phyloP scores from a whole-genome alignment of 2,329 filamentous ascomycete species.

The Botrytis fabae region DNA sequence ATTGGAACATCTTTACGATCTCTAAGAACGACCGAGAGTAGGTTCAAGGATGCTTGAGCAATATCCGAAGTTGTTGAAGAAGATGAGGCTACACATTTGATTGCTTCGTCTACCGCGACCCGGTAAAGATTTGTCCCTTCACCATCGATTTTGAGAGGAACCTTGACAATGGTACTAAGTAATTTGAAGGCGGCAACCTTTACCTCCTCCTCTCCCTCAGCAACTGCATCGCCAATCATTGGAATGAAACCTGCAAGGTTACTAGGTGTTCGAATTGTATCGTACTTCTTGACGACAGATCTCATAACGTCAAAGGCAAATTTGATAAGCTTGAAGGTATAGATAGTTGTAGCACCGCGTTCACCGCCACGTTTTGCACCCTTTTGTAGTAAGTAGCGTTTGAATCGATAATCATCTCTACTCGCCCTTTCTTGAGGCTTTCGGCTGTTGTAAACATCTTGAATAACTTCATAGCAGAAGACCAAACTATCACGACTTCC shows the following conservation, averaged over 20 bases:
- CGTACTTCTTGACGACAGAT: slow-evolving; percentile 81
- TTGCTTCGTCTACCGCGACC: slow-evolving; percentile 82
- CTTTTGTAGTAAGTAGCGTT: slow-evolving; percentile 78
- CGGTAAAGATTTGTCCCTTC: slow-evolving; percentile 60
- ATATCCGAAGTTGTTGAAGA: slow-evolving; percentile 79
- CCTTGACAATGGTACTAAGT: slow-evolving; percentile 80
- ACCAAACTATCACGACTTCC: slow-evolving; percentile 81
- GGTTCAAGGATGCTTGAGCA: slow-evolving; percentile 83
- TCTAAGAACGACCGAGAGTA: slow-evolving; percentile 80
- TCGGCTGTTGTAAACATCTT: slow-evolving; percentile 73
- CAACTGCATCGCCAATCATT: slow-evolving; percentile 81
- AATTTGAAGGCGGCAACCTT: slow-evolving; percentile 84
- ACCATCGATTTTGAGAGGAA: slow-evolving; percentile 71
- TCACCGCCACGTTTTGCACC: slow-evolving; percentile 73
- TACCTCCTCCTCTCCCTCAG: slow-evolving; percentile 86
- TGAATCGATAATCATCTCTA: slow-evolving; percentile 62
- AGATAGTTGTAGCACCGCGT: slow-evolving; percentile 70
- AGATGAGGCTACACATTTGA: slow-evolving; percentile 75
- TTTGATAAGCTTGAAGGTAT: slow-evolving; percentile 82
- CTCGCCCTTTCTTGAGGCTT: slow-evolving; percentile 49
- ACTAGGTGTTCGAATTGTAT: slow-evolving; percentile 71
- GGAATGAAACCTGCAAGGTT: slow-evolving; percentile 87
- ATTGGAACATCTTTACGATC: slow-evolving; percentile 75
- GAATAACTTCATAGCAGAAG: slow-evolving; percentile 93
- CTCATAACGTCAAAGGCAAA: slow-evolving; percentile 88